A percentile compares a stretch with the other conserved stretches of the same genome.
phyloP scores from a whole-genome alignment of 2,329 filamentous ascomycete species.

The Apiospora arundinis region DNA sequence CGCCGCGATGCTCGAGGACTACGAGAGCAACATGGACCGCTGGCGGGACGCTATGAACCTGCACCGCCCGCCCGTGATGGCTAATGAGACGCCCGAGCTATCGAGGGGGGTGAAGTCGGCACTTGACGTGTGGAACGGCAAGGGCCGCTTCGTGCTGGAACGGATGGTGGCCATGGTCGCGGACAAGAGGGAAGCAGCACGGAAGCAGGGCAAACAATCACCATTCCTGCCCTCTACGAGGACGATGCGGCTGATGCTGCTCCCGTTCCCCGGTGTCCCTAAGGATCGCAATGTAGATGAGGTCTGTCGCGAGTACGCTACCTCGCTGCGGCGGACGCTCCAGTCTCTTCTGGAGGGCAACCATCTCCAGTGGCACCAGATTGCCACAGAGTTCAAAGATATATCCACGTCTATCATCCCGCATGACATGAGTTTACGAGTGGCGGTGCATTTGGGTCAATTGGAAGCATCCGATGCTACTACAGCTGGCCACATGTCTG shows the following conservation, averaged over 20 bases:
- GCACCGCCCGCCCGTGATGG: background rate
- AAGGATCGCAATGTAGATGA: background rate
- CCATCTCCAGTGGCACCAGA: background rate
- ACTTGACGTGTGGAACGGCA: background rate
- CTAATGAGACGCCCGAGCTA: rapidly evolving
- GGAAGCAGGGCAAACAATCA: background rate
- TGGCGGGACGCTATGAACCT: background rate
- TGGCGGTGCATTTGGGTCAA: background rate
- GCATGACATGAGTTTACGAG: background rate
- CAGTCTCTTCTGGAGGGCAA: background rate
- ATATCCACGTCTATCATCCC: background rate
- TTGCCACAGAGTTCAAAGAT: background rate
- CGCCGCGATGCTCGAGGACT: background rate
- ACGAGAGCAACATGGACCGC: background rate
- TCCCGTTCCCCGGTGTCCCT: background rate
- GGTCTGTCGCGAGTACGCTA: background rate
- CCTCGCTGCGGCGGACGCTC: background rate
- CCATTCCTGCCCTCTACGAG: background rate
- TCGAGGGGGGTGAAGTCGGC: background rate
- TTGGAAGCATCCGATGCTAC: background rate
- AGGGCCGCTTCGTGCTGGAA: background rate
- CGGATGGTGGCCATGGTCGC: background rate
- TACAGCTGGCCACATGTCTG: background rate
- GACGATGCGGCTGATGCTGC: background rate
- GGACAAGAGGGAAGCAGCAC: background rate